Evolutionary conservation across 2,329 filamentous ascomycete species (phyloP), one percentile per base, ranked within the genome.

Genomic region (Botryotinia convoluta): DNA sequence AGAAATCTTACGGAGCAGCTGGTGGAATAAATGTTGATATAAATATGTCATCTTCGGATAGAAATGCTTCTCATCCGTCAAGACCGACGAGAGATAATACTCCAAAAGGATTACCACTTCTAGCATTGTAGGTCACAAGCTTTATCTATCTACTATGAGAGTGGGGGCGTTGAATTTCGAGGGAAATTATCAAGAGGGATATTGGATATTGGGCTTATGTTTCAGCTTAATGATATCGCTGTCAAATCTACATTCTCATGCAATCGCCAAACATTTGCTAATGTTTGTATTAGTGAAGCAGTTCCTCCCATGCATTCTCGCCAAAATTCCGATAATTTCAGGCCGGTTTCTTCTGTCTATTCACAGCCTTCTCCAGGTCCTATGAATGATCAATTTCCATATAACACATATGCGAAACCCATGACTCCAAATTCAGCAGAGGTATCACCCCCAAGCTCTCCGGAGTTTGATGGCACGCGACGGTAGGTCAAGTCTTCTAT

Each of bases 271-370:
- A 74, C 42, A 68, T 65, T 44, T 72, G 69, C 76, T 78, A 76
- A 79, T 75, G 67, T 57, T 62, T 61, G 10, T 51, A 44, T 35
- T 68, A 77, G 76, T 68, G 74, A 78, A 61, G 42, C 75, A 74
- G 72, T 72, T 61, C 73, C 73, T 73, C 74, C 75, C 29, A 63
- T 74, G 26, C 72, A 77, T 74, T 81, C 83, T 26, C 70, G 44
- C 7, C 37, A 60, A 39, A 68, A 72, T 68, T 32, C 51, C n/a
- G 35, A 61, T 48, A 80, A 79, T 71, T 83, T 82, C 75, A 86
- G 86, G 59, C 86, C 87, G n/a, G 77, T 84, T 10, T 91, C 90
- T 45, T 91, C 91, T 26, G 77, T 90, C 64, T 91, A 92, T 80
- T 89, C 89, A 63, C 86, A 88, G 79, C 85, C 84, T 62, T 88